Percentiles rank a stretch among this genome's conserved stretches.
Conservation (phyloP, 495 filamentous ascomycete genomes). For the Hypoxylon crocopeplum region DNA sequence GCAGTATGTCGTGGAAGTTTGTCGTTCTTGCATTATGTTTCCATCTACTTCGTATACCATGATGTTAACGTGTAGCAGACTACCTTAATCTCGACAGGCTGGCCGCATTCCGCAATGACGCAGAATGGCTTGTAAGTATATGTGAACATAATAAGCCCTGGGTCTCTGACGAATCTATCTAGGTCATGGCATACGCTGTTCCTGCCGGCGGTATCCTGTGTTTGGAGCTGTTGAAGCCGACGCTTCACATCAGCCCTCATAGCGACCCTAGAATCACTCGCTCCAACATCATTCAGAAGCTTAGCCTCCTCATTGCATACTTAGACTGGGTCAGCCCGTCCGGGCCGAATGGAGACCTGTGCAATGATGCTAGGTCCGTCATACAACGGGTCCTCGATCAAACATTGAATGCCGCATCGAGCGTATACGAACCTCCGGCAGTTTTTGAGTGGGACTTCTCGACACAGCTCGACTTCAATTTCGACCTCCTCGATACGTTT, state of each 20-base stretch:
- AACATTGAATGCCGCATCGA: conserved; percentile 42
- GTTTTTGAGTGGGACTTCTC: conserved; percentile 33
- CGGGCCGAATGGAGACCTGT: conserved; percentile 61
- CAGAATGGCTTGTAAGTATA: conserved; percentile 62
- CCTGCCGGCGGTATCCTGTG: conserved; percentile 66
- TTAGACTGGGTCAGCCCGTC: conserved; percentile 63
- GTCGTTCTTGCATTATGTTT: neutral
- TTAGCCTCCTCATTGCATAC: conserved; percentile 67
- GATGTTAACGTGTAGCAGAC: conserved; percentile 17
- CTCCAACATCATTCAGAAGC: conserved; percentile 67
- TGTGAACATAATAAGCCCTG: neutral
- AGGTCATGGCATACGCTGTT: conserved; percentile 62
- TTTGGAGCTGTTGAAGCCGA: conserved; percentile 66
- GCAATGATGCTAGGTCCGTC: conserved; percentile 50
- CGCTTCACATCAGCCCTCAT: conserved; percentile 47
- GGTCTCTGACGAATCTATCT: conserved; percentile 25
- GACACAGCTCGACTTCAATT: conserved; percentile 40
- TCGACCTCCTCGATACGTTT: conserved; percentile 45
- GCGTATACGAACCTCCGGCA: conserved; percentile 24
- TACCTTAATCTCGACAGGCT: conserved; percentile 57
- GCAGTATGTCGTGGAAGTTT: conserved; percentile 47
- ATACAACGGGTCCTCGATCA: conserved; percentile 57
- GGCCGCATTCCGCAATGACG: conserved; percentile 57
- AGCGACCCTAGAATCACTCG: conserved; percentile 53
- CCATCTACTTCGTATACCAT: neutral